Conservation (phyloP, 495 filamentous ascomycete genomes). For the Penicillium manginii region DNA sequence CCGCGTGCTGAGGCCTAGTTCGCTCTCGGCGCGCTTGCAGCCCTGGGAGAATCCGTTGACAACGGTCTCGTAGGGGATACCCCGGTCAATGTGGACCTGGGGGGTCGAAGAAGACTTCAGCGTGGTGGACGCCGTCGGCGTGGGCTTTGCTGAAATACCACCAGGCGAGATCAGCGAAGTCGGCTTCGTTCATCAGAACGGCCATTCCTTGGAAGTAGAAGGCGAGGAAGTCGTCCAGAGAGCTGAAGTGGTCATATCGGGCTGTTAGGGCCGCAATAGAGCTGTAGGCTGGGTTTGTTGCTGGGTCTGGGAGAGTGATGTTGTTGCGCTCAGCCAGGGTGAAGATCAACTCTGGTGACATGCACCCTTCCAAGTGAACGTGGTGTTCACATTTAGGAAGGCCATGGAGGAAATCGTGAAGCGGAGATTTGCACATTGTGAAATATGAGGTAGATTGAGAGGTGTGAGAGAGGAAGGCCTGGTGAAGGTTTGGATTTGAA, state of each 20-base stretch:
- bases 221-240: conserved; percentile 75
- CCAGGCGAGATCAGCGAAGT: conserved; percentile 78
- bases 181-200: conserved; percentile 58
- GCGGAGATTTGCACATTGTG: conserved; percentile 41
- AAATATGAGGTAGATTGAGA: neutral
- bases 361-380: conserved; percentile 74
- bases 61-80: conserved; percentile 62
- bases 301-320: conserved; percentile 57
- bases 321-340: conserved; percentile 64
- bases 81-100: conserved; percentile 69
- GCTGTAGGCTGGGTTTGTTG: conserved; percentile 58
- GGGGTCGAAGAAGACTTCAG: conserved; percentile 84
- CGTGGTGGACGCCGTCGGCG: conserved; percentile 68
- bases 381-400: conserved; percentile 84
- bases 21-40: conserved; percentile 61
- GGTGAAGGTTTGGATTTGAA: too few relatives aligned
- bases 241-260: conserved; percentile 67
- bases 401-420: conserved; percentile 63
- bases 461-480: too few relatives aligned
- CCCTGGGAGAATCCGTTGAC: conserved; percentile 62
- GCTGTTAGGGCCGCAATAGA: conserved; percentile 59
- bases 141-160: conserved; percentile 70
- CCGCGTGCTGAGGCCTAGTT: conserved; percentile 63
- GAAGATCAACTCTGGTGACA: conserved; percentile 71
- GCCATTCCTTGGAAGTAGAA: conserved; percentile 81